phyloP scores from a whole-genome alignment of 2,329 filamentous ascomycete species.

The Echinosphaeria canescens region DNA sequence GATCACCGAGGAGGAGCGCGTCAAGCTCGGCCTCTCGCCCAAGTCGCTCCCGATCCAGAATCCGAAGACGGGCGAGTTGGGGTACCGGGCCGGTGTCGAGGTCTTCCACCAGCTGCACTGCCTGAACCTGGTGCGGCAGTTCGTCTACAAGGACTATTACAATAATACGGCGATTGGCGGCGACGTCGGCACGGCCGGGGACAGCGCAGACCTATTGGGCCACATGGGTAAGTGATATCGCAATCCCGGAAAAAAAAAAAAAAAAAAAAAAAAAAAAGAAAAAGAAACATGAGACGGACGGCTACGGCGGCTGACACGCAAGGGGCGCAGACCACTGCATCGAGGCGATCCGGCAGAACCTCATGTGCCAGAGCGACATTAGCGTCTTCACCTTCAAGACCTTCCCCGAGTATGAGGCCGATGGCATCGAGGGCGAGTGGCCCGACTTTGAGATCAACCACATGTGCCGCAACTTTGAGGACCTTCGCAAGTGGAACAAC shows the following conservation, averaged over 20 bases:
- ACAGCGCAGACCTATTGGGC: slow-evolving; percentile 16
- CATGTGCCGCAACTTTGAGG: slow-evolving; percentile 30
- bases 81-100: slow-evolving; percentile 35
- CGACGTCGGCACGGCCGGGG: slow-evolving; percentile 18
- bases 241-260: no score
- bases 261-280: no score
- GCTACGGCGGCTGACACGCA: slow-evolving; percentile 1
- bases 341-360: slow-evolving; percentile 25
- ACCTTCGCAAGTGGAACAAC: slow-evolving; percentile 25
- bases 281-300: no score
- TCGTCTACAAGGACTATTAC: slow-evolving; percentile 27
- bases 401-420: slow-evolving; percentile 18
- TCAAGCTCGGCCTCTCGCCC: slow-evolving; percentile 26
- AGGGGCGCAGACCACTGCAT: slow-evolving; percentile 24
- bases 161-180: slow-evolving; percentile 16
- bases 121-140: slow-evolving; percentile 22
- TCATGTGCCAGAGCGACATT: slow-evolving; percentile 32
- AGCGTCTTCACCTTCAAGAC: slow-evolving; percentile 29
- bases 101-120: slow-evolving; percentile 34
- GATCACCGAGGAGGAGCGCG: slow-evolving; percentile 29
- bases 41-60: slow-evolving; percentile 31
- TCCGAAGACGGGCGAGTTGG: slow-evolving; percentile 29
- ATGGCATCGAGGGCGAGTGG: slow-evolving; percentile 22
- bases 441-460: slow-evolving; percentile 30
- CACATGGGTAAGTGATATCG: slow-evolving; percentile 14